These are phyloP conservation scores for Papiliotrema nemorosa DNA, from an alignment of 1,284 basidiomycete species.

Conservation along the genomic window DNA sequence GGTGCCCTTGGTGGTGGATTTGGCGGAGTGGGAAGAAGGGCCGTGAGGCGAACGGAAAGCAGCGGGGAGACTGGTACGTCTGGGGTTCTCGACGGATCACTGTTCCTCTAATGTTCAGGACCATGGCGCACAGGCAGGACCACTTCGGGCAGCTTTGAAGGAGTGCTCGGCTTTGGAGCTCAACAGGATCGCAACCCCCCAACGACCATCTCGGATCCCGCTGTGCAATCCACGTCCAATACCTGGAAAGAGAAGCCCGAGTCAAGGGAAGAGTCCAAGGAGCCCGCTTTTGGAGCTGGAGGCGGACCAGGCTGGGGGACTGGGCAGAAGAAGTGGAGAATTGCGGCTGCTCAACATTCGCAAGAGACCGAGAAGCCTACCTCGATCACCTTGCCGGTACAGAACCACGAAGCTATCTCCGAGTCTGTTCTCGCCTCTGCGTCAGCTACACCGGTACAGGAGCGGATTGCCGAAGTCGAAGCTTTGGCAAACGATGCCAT, in stretches of 20 bases:
- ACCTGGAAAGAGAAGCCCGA: constrained; percentile 10
- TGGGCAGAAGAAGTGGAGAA: constrained; percentile 45
- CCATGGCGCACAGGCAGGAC: constrained; percentile 40
- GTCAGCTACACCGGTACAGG: constrained; percentile 36
- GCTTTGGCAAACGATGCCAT: constrained; percentile 7
- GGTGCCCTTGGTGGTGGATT: constrained; percentile 43
- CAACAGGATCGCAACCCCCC: neutral
- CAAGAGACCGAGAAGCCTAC: neutral
- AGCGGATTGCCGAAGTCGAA: constrained; percentile 36
- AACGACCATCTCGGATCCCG: neutral
- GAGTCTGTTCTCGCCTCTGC: constrained; percentile 37
- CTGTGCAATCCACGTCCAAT: too few species aligned
- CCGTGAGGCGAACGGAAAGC: constrained; percentile 19
- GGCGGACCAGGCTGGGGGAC: constrained; percentile 42
- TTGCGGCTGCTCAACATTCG: constrained; percentile 28
- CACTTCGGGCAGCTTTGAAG: constrained; percentile 45
- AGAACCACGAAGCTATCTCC: constrained; percentile 14
- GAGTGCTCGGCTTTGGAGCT: constrained; percentile 45
- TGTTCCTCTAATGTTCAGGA: constrained; percentile 11
- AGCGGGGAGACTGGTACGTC: constrained; percentile 24
- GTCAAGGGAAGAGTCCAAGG: constrained; percentile 25
- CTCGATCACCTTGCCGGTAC: constrained; percentile 19
- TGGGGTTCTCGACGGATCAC: neutral
- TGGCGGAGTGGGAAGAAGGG: constrained; percentile 37
- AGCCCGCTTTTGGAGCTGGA: constrained; percentile 26